Evolutionary conservation across 352 stramenopile species (phyloP).

Genomic region (Globisporangium ultimum): DNA sequence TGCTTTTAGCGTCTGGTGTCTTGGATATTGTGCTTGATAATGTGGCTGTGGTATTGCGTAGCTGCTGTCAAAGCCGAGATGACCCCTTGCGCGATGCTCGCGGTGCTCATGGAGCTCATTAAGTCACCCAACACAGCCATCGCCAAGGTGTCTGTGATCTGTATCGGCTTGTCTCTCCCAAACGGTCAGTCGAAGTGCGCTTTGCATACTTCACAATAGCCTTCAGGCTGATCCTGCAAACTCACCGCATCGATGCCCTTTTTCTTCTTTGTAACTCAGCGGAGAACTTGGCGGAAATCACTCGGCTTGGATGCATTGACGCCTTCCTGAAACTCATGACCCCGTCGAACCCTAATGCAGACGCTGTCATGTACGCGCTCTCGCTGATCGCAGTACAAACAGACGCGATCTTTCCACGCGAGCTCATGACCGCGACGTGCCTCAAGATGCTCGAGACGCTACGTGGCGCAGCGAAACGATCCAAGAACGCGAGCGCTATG

Average conservation of each 20-base stretch:
- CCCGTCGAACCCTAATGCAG: conserved; percentile 35
- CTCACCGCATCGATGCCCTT: neutral
- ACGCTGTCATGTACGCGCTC: conserved; percentile 51
- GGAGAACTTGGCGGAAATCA: conserved; percentile 51
- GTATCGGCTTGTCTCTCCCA: conserved; percentile 50
- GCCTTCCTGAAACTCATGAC: conserved; percentile 46
- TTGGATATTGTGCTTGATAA: too few relatives aligned
- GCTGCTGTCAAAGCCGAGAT: conserved; percentile 35
- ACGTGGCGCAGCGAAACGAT: conserved; percentile 60
- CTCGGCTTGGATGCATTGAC: conserved; percentile 51
- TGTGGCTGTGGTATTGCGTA: conserved; percentile 8
- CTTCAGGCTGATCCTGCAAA: neutral
- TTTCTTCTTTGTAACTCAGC: conserved; percentile 18
- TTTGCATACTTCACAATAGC: neutral
- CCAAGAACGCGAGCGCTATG: conserved; percentile 41
- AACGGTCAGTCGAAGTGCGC: conserved; percentile 26
- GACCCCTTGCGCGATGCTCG: conserved; percentile 27
- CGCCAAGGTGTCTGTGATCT: conserved; percentile 45
- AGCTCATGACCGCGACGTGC: conserved; percentile 28
- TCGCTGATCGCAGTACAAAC: conserved; percentile 58
- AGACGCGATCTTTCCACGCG: conserved; percentile 47
- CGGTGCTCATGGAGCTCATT: conserved; percentile 39
- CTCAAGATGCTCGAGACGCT: conserved; percentile 59
- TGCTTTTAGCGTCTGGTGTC: neutral
- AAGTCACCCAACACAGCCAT: conserved; percentile 33